A percentile compares a stretch with the other conserved stretches of the same genome.
These are phyloP conservation scores for Verticillium longisporum DNA, from an alignment of 2,329 filamentous ascomycete species.

Conservation along the genomic window DNA sequence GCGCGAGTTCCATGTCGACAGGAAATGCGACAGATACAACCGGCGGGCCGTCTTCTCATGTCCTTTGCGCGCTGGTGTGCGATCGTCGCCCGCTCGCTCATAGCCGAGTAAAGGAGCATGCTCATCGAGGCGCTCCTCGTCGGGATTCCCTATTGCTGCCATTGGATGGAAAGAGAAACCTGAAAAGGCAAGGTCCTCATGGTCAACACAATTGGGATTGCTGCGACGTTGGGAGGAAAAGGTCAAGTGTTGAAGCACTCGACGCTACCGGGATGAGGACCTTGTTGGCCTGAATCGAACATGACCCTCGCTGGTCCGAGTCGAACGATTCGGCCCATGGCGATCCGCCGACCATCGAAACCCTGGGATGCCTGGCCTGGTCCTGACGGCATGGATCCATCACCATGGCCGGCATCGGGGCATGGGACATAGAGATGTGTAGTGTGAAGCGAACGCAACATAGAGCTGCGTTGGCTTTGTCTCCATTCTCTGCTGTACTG, in stretches of 20 bases:
- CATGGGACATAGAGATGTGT: not conserved
- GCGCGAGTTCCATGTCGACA: slow-evolving; percentile 41
- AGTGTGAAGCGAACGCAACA: not conserved
- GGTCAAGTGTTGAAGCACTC: not conserved
- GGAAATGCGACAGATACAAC: slow-evolving; percentile 36
- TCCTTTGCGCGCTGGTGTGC: not conserved
- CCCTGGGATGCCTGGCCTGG: not conserved
- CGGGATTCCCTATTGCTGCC: not conserved
- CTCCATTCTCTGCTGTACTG: not conserved
- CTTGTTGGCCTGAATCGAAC: too few species aligned
- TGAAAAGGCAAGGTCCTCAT: not conserved
- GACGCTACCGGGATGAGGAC: not conserved
- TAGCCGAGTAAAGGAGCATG: not conserved
- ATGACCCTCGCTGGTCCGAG: not conserved
- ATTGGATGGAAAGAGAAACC: not conserved
- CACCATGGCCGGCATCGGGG: not conserved
- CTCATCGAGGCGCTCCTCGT: not conserved
- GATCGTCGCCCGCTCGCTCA: not conserved
- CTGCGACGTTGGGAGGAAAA: not conserved
- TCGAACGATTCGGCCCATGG: not conserved
- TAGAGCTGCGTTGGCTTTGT: not conserved
- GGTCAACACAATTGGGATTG: not conserved
- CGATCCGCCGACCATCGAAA: not conserved
- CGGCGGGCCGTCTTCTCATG: slow-evolving; percentile 2
- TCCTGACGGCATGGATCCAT: not conserved